Base-by-base conservation (phyloP, 2,329 filamentous ascomycete species). In the Monilinia vaccinii-corymbosi region DNA sequence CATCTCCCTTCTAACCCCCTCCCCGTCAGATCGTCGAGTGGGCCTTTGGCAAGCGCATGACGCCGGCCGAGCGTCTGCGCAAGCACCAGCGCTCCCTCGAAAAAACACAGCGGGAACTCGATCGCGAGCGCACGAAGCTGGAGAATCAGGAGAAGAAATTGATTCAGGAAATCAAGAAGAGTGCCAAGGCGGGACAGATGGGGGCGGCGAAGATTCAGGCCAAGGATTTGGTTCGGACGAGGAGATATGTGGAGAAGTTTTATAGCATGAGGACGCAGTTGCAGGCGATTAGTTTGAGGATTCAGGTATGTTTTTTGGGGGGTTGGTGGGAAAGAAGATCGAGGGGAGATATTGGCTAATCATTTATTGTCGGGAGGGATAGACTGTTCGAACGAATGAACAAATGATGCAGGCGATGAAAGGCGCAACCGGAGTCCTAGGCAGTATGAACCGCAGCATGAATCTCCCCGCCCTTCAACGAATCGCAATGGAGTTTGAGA, bases 391-490 rank as follows among this genome's bases (percentile, higher is more conserved):
- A 65, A 97, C 92, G 67, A 99, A 99, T 75, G 94, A 99, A 74
- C 93, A 97, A 75, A 99, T 99, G 94, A 97, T 97, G 92, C 91
- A 96, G 75, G 94, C 92, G 10, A 97, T 99, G 94, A 99, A 97
- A 75, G 94, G 94, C 38, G 94, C 94, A 5, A 97, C 94, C 1
- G 86, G 87, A 75, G 86, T 96, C 3, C 79, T 99, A 9, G 91
- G 92, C 58, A 95, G 89, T 77, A 99, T 99, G 94, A 99, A 99
- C 75, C 83, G 89, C 65, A 90, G 90, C 65, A 97, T 97, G 92
- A 97, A 99, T 72, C 84, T 99, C 3, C 94, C 94, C 0, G 91
- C 91, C 21, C 79, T 99, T 38, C 93, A 97, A 74, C 85, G 93
- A 61, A 99, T 99, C 72, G 93, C 94, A 23, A 96, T 97, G 92